Evolutionary conservation across 1,139 yeast genomes (phyloP).

Genomic region (Suhomyces yuchorum): DNA sequence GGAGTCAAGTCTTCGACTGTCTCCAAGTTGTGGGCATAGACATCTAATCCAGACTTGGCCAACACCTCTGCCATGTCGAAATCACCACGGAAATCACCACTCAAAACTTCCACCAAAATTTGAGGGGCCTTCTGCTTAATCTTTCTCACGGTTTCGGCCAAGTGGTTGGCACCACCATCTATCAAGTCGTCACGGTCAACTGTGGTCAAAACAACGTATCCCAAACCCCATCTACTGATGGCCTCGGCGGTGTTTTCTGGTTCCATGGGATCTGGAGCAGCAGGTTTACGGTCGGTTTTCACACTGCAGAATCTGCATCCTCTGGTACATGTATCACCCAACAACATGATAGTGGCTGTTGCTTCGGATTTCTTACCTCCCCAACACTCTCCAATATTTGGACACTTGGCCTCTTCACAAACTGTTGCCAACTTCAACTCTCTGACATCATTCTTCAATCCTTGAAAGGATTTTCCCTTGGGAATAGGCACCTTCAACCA

Average conservation of each 20-base stretch:
- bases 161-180: constrained; percentile 93
- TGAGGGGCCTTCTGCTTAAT: constrained; percentile 90
- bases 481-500: constrained; percentile 98
- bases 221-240: constrained; percentile 96
- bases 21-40: constrained; percentile 95
- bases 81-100: constrained; percentile 96
- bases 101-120: constrained; percentile 86
- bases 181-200: constrained; percentile 94
- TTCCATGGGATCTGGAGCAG: constrained; percentile 90
- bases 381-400: constrained; percentile 99
- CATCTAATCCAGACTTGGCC: constrained; percentile 89
- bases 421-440: constrained; percentile 91
- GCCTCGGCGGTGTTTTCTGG: constrained; percentile 99
- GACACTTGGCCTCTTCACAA: constrained; percentile 98
- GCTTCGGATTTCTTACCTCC: constrained; percentile 95
- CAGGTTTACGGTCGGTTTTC: constrained; percentile 86
- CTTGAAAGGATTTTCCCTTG: constrained; percentile 80
- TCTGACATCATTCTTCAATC: constrained; percentile 80
- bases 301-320: constrained; percentile 98
- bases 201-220: constrained; percentile 95
- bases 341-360: constrained; percentile 97
- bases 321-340: constrained; percentile 98
- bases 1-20: constrained; percentile 97
- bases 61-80: constrained; percentile 75
- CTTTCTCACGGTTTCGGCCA: constrained; percentile 80